Percentiles rank a stretch among this genome's conserved stretches.
Conservation (phyloP, 352 stramenopile genomes). For the Pythium sukuiense region DNA sequence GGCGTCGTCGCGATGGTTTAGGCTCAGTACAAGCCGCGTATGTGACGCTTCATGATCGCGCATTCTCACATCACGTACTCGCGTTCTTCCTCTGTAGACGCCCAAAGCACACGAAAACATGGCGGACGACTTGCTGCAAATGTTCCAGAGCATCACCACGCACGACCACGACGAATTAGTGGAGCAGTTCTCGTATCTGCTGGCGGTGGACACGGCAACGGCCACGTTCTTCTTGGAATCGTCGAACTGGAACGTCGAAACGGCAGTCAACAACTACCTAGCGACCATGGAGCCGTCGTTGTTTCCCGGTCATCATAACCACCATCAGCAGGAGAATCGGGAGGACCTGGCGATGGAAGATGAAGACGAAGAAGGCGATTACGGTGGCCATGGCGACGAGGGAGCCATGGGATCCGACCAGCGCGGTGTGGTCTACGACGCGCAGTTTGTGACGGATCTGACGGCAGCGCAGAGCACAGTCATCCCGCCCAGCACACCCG, state of each 20-base stretch:
- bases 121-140: constrained; percentile 82
- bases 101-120: constrained; percentile 24
- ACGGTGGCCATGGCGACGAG: constrained; percentile 8
- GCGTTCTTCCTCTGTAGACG: too few relatives aligned
- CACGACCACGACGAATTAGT: constrained; percentile 83
- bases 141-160: constrained; percentile 89
- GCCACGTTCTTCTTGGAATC: constrained; percentile 86
- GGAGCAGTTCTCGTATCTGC: constrained; percentile 77
- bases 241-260: constrained; percentile 89
- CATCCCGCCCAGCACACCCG: constrained; percentile 41
- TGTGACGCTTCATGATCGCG: constrained; percentile 2
- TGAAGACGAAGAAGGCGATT: constrained; percentile 14
- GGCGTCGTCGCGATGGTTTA: not conserved
- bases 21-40: not conserved
- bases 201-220: constrained; percentile 68
- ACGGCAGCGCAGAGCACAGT: constrained; percentile 56
- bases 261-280: constrained; percentile 82
- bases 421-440: constrained; percentile 32
- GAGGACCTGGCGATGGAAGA: constrained; percentile 67
- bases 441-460: constrained; percentile 70
- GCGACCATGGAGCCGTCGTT: constrained; percentile 54
- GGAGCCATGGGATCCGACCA: constrained; percentile 10
- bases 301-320: constrained; percentile 17
- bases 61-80: not conserved
- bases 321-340: constrained; percentile 7